phyloP scores from a whole-genome alignment of 352 stramenopile genomes.

The Globisporangium yorkense region DNA sequence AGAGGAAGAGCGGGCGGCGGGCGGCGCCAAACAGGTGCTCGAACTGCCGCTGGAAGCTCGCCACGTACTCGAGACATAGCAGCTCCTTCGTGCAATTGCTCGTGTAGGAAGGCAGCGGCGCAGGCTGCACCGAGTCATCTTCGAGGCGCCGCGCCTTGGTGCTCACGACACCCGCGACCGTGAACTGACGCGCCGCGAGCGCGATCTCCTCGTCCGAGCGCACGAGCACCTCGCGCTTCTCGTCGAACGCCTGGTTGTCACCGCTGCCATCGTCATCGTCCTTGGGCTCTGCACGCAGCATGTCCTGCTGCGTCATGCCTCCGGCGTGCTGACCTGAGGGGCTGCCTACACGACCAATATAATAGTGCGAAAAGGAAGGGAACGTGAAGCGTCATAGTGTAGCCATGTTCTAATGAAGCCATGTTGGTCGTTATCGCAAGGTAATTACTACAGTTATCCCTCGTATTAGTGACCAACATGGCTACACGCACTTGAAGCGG shows the following conservation, averaged over 20 bases:
- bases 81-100: conserved; percentile 87
- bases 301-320: conserved; percentile 17
- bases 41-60: conserved; percentile 89
- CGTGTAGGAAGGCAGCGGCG: conserved; percentile 27
- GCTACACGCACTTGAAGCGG: too few relatives aligned
- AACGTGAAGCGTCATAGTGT: neutral
- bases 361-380: too few relatives aligned
- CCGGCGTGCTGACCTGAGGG: neutral
- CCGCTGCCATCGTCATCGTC: conserved; percentile 5
- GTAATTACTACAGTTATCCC: too few relatives aligned
- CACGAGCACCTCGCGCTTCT: conserved; percentile 41
- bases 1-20: conserved; percentile 78
- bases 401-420: neutral
- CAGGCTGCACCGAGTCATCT: conserved; percentile 36
- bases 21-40: conserved; percentile 74
- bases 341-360: neutral
- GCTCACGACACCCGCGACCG: conserved; percentile 66
- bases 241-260: conserved; percentile 35
- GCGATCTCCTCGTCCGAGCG: conserved; percentile 49
- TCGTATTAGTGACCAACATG: too few relatives aligned
- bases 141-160: conserved; percentile 76
- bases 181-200: conserved; percentile 62
- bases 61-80: conserved; percentile 92
- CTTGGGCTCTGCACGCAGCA: conserved; percentile 54
- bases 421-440: neutral